Conservation (phyloP, 345 rosid species). For the Capsella bursapastoris region DNA sequence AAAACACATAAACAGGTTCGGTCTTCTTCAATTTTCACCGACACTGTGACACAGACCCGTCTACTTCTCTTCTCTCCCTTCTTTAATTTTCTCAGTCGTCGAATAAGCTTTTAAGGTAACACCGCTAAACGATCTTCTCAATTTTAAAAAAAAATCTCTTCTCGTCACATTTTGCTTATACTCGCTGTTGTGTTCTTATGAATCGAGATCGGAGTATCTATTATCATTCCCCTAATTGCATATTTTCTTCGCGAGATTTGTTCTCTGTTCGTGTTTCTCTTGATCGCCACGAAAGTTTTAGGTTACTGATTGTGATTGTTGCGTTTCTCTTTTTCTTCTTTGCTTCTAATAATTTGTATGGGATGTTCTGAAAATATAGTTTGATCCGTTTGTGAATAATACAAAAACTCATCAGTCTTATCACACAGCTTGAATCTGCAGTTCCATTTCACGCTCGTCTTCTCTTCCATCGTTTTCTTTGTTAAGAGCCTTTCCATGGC, state of each 20-base stretch:
- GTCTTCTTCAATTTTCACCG: not conserved
- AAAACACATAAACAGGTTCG: not conserved
- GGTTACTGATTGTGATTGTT: not conserved
- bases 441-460: not conserved
- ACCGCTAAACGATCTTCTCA: not conserved
- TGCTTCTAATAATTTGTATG: too few species aligned
- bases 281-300: not conserved
- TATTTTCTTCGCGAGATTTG: not conserved
- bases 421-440: not conserved
- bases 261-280: not conserved
- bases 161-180: not conserved
- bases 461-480: conserved; percentile 6
- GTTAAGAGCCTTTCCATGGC: conserved; percentile 41
- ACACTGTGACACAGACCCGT: not conserved
- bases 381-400: not conserved
- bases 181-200: not conserved
- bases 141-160: not conserved
- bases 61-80: not conserved
- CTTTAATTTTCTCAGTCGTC: not conserved
- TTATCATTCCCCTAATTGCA: too few species aligned
- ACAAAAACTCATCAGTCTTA: not conserved
- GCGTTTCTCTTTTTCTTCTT: too few species aligned
- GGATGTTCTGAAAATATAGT: not conserved
- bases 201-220: not conserved
- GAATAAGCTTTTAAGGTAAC: not conserved